phyloP scores from a whole-genome alignment of 768 basidiomycete genomes.

The Polyporus arcularius region DNA sequence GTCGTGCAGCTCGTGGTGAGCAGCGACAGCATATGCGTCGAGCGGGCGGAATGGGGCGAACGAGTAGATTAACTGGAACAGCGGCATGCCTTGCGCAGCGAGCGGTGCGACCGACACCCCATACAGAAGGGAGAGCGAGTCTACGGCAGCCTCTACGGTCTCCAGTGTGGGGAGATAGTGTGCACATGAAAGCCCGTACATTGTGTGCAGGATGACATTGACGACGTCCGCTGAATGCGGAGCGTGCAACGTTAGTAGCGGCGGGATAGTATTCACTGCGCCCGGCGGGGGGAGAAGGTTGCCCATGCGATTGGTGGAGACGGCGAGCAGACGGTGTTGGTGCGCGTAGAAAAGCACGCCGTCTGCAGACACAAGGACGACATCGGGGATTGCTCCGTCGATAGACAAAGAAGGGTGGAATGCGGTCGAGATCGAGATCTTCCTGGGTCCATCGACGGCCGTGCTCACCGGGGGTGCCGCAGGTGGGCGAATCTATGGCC shows the following conservation, averaged over 20 bases:
- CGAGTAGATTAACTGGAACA: conserved; percentile 37
- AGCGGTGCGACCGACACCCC: conserved; percentile 24
- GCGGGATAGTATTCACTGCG: no score
- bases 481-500: background rate
- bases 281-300: conserved; percentile 40
- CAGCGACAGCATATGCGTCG: conserved; percentile 45
- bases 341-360: conserved; percentile 85
- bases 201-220: conserved; percentile 36
- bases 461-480: conserved; percentile 1
- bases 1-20: conserved; percentile 33
- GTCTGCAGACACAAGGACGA: conserved; percentile 67
- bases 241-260: conserved; percentile 18
- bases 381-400: conserved; percentile 53
- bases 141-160: conserved; percentile 26
- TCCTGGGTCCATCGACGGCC: background rate
- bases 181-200: conserved; percentile 32
- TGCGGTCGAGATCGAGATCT: conserved; percentile 72
- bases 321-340: conserved; percentile 50
- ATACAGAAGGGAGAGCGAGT: conserved; percentile 29
- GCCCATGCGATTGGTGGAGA: conserved; percentile 65
- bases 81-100: conserved; percentile 30
- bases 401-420: conserved; percentile 69
- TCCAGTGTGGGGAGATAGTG: conserved; percentile 32
- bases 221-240: conserved; percentile 29
- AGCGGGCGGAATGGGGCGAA: conserved; percentile 38